Evolutionary conservation across 2,329 filamentous ascomycete genomes (phyloP).

Genomic region (Fonsecaea pedrosoi): DNA sequence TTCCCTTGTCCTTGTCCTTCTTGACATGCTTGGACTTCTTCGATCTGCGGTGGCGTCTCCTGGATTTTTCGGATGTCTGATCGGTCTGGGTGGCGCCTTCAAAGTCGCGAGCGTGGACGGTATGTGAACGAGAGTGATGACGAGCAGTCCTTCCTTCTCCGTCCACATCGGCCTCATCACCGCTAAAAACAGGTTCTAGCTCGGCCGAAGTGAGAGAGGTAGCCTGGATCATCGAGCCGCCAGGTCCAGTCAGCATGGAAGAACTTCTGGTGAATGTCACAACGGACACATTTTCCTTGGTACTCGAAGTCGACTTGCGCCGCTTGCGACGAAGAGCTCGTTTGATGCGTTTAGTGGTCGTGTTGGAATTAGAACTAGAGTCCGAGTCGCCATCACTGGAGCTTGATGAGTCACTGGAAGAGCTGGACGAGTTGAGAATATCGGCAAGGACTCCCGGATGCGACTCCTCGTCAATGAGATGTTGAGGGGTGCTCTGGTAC

Average conservation of each 20-base stretch:
- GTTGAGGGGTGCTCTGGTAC: conserved; percentile 90
- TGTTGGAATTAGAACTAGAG: conserved; percentile 70
- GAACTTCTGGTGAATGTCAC: conserved; percentile 47
- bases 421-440: conserved; percentile 75
- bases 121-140: conserved; percentile 33
- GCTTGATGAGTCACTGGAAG: conserved; percentile 62
- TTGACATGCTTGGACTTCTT: conserved; percentile 35
- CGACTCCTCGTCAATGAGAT: conserved; percentile 89
- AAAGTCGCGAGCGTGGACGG: conserved; percentile 55
- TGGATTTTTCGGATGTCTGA: conserved; percentile 39
- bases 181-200: conserved; percentile 49
- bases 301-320: conserved; percentile 78
- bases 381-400: conserved; percentile 68
- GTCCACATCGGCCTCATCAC: conserved; percentile 62
- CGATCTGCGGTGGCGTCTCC: conserved; percentile 44
- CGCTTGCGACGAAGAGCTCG: conserved; percentile 73
- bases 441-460: conserved; percentile 83
- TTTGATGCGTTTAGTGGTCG: conserved; percentile 76
- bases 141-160: conserved; percentile 47
- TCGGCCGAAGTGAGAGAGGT: conserved; percentile 26
- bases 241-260: conserved; percentile 48
- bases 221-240: conserved; percentile 29
- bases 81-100: conserved; percentile 43
- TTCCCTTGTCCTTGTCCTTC: conserved; percentile 34
- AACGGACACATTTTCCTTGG: conserved; percentile 64